A percentile compares a stretch with the other conserved stretches of the same genome.
Conservation (phyloP, 176 grass and related monocot species). For the Cenchrus purpureus region DNA sequence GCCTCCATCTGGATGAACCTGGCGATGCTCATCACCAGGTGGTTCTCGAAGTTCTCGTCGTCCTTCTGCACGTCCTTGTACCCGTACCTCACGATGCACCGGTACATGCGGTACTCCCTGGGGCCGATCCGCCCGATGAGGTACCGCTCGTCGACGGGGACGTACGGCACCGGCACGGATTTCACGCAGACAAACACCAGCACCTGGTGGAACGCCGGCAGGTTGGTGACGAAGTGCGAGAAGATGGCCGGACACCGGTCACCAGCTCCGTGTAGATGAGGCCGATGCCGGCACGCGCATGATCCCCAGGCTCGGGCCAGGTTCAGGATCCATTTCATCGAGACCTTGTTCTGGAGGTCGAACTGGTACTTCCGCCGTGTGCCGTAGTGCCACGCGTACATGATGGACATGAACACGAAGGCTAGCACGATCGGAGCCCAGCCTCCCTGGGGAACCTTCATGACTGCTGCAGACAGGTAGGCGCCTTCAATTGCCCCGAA, state of each 20-base stretch:
- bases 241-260: conserved; percentile 78
- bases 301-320: conserved; percentile 76
- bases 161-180: conserved; percentile 59
- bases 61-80: conserved; percentile 80
- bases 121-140: conserved; percentile 77
- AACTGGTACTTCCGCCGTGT: conserved; percentile 61
- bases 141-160: conserved; percentile 63
- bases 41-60: conserved; percentile 76
- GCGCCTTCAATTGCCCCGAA: conserved; percentile 57
- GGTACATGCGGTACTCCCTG: conserved; percentile 68
- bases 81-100: conserved; percentile 80
- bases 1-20: conserved; percentile 80
- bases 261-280: conserved; percentile 79
- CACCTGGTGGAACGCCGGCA: conserved; percentile 78
- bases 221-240: conserved; percentile 81
- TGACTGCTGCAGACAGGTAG: conserved; percentile 60
- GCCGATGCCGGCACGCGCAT: conserved; percentile 74
- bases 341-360: conserved; percentile 85
- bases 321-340: conserved; percentile 77
- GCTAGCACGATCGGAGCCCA: conserved; percentile 65
- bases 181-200: conserved; percentile 78
- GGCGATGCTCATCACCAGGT: conserved; percentile 78
- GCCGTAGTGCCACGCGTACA: conserved; percentile 85
- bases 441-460: conserved; percentile 73
- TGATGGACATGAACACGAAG: conserved; percentile 63